These are phyloP conservation scores for Suillus cothurnatus DNA, from an alignment of 768 basidiomycete genomes.

Conservation along the genomic window DNA sequence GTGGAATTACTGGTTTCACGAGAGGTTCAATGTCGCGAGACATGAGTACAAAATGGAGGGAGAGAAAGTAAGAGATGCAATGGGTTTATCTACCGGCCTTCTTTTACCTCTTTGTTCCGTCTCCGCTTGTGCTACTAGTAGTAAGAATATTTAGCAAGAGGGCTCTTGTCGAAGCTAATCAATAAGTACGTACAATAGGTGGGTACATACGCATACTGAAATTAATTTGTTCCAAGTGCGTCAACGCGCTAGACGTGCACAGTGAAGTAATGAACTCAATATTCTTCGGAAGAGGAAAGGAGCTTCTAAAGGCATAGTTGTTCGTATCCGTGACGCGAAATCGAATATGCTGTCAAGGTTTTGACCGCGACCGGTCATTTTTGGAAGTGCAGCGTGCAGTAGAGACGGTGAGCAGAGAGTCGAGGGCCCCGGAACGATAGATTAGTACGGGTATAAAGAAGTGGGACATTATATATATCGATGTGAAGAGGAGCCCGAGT, in stretches of 20 bases:
- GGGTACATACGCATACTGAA: background rate
- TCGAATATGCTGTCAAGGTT: conserved; percentile 56
- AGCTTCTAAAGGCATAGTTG: conserved; percentile 41
- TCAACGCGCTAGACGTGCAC: background rate
- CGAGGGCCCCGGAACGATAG: conserved; percentile 69
- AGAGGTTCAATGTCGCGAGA: background rate
- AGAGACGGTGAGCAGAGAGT: conserved; percentile 49
- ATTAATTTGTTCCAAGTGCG: background rate
- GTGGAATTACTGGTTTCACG: background rate
- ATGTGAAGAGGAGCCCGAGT: conserved; percentile 20
- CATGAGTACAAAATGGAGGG: background rate
- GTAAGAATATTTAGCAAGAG: too few species aligned
- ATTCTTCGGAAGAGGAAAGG: conserved; percentile 50
- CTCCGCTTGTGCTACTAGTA: too few species aligned
- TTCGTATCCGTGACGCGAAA: conserved; percentile 51
- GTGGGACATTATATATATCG: too few species aligned
- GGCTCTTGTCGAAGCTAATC: too few species aligned
- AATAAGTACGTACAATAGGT: conserved; percentile 1
- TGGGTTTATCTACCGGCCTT: background rate
- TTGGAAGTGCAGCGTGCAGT: conserved; percentile 24
- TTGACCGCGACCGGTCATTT: conserved; percentile 14
- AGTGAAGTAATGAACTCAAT: too few species aligned
- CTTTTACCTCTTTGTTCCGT: background rate
- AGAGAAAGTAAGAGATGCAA: background rate
- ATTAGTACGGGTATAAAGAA: conserved; percentile 76